Evolutionary conservation across 352 stramenopile genomes (phyloP), one percentile per base, ranked within the genome.

Genomic region (Pythium phragmitis): DNA sequence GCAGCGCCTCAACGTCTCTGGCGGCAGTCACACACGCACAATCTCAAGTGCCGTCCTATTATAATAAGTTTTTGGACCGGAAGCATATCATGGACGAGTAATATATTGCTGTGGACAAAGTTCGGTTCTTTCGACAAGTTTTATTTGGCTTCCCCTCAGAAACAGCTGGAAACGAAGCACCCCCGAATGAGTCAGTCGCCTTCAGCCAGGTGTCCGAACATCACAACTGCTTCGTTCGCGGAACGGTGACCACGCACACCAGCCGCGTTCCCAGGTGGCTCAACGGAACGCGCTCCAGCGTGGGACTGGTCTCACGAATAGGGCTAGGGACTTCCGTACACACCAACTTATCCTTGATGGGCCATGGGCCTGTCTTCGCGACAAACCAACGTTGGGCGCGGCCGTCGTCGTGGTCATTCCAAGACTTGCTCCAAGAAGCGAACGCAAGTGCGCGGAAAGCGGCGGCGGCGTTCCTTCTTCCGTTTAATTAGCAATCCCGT

Each of bases 381-480:
- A 13, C 45, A 23, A 50, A 30, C 45, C 45, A 50, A 16, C 45
- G 19, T 30, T 56, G 50, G 45, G 19, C 17, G 14, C 34, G 26
- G 26, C 47, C 23, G 8, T 19, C 12, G 28, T 50, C 26, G 2
- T 54, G 19, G 21, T 45, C 41, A 57, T 61, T 47, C 37, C 43
- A 21, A 50, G 21, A 50, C 19, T 67, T 56, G 51, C 26, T 30
- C n/a, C 39, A 13, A 17, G 16, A 36, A 16, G 16, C 51, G 14
- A 47, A 39, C 61, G 61, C 62, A 68, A 57, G 36, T 53, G 61
- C 61, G 52, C 53, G 53, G 61, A 68, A 68, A 43, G 34, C 49
- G 47, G 50, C 26, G 47, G 13, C 28, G n/a, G 46, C 23, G 19
- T 65, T 58, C 48, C 58, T 13, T 23, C 47, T 39, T 37, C 36